Percentiles rank a stretch among this genome's conserved stretches.
These are phyloP conservation scores for Naganishia vishniacii DNA, from an alignment of 768 basidiomycete species.

Conservation along the genomic window DNA sequence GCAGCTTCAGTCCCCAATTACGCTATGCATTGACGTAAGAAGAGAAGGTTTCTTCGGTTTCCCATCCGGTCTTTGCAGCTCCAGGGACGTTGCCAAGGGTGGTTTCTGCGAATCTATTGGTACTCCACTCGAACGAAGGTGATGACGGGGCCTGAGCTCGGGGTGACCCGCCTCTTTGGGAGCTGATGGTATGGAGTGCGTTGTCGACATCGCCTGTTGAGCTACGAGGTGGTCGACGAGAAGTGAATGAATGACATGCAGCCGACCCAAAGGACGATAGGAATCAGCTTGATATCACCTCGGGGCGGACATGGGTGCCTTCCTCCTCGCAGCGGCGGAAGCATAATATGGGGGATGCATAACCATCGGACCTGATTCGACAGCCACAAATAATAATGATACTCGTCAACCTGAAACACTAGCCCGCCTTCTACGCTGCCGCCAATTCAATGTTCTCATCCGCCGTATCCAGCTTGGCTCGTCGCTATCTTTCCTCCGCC, in stretches of 20 bases:
- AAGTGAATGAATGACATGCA: too few species aligned
- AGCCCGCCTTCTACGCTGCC: too few species aligned
- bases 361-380: too few species aligned
- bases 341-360: too few species aligned
- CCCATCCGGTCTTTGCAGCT: constrained; percentile 1
- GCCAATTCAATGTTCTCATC: not conserved
- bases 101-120: constrained; percentile 6
- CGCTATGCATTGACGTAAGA: not conserved
- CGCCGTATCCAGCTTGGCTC: not conserved
- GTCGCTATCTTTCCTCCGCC: not conserved
- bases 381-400: too few species aligned
- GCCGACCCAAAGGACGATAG: too few species aligned
- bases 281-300: not conserved
- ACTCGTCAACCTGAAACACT: too few species aligned
- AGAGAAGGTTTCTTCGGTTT: not conserved
- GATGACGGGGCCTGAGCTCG: too few species aligned
- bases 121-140: too few species aligned
- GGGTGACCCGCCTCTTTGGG: constrained; percentile 19
- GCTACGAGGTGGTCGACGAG: not conserved
- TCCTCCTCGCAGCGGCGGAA: too few species aligned
- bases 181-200: constrained; percentile 8
- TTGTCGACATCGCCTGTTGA: not conserved
- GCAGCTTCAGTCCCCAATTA: constrained; percentile 6
- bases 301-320: not conserved
- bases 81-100: constrained; percentile 19